Conservation (phyloP, 2,329 filamentous ascomycete genomes). For the Trichoderma koningiopsis region DNA sequence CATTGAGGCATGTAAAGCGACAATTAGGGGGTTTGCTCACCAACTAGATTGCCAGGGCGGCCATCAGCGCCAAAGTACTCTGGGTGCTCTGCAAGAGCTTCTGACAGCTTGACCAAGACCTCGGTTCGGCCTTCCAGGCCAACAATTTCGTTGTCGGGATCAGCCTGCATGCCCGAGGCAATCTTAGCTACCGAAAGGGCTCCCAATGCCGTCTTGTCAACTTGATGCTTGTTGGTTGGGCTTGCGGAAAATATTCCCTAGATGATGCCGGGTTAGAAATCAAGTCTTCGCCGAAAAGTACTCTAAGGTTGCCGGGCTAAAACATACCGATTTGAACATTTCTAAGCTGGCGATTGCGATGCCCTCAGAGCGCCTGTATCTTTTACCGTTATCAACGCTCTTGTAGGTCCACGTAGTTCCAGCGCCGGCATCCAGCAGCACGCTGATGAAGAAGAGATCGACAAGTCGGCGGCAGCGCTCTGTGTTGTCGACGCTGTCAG, state of each 20-base stretch:
- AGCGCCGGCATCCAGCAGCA: slow-evolving; percentile 83
- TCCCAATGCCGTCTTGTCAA: slow-evolving; percentile 80
- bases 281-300: neutral
- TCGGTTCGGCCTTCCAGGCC: slow-evolving; percentile 83
- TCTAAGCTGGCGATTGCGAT: slow-evolving; percentile 76
- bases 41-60: slow-evolving; percentile 91
- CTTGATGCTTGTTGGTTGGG: slow-evolving; percentile 78
- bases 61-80: slow-evolving; percentile 84
- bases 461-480: slow-evolving; percentile 76
- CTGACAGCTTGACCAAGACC: slow-evolving; percentile 72
- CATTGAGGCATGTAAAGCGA: neutral
- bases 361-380: slow-evolving; percentile 85
- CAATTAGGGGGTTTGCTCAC: slow-evolving; percentile 50
- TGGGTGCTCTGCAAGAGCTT: slow-evolving; percentile 72
- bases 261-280: slow-evolving; percentile 6
- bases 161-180: slow-evolving; percentile 77
- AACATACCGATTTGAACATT: slow-evolving; percentile 79
- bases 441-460: slow-evolving; percentile 77
- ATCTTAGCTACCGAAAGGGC: slow-evolving; percentile 73
- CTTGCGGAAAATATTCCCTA: slow-evolving; percentile 85
- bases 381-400: slow-evolving; percentile 80
- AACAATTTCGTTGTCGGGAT: slow-evolving; percentile 75
- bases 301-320: neutral
- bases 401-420: slow-evolving; percentile 92
- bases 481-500: slow-evolving; percentile 66